Percentiles rank a stretch among this genome's conserved stretches.
Conservation (phyloP, 2,329 filamentous ascomycete genomes). For the Venturia carpophila region DNA sequence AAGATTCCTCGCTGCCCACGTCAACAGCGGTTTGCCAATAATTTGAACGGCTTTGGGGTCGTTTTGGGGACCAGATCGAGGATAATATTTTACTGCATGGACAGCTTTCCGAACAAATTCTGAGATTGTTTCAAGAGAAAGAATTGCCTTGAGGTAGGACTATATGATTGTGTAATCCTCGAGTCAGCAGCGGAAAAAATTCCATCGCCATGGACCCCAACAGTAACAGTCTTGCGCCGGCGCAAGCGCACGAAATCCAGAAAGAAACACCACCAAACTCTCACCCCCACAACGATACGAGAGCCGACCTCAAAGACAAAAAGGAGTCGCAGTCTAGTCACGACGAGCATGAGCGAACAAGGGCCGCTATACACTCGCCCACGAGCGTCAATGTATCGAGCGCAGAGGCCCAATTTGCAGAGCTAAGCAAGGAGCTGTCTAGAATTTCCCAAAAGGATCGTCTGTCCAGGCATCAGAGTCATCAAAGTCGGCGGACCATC, state of each 20-base stretch:
- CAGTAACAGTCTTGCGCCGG: background rate
- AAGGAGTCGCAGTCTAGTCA: background rate
- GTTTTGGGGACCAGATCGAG: background rate
- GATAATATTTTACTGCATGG: background rate
- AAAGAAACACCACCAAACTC: background rate
- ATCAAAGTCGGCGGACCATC: slow-evolving; percentile 20
- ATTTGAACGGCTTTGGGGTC: too few species aligned
- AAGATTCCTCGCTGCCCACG: background rate
- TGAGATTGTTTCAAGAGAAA: background rate
- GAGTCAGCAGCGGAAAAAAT: background rate
- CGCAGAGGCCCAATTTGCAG: slow-evolving; percentile 62
- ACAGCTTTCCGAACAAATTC: background rate
- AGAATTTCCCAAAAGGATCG: slow-evolving; percentile 34
- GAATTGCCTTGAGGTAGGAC: background rate
- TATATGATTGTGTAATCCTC: background rate
- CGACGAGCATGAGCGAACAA: background rate
- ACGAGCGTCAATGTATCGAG: slow-evolving; percentile 55
- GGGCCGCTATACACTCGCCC: slow-evolving; percentile 1
- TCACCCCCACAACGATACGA: background rate
- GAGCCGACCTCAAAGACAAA: background rate
- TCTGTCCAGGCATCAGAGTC: slow-evolving; percentile 29
- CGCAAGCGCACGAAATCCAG: background rate
- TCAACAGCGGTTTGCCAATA: background rate
- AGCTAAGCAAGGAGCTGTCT: slow-evolving; percentile 48
- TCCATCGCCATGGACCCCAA: background rate